Percentiles rank a stretch among this genome's conserved stretches.
phyloP scores from a whole-genome alignment of 2,329 filamentous ascomycete species.

The Cladosporium halotolerans region DNA sequence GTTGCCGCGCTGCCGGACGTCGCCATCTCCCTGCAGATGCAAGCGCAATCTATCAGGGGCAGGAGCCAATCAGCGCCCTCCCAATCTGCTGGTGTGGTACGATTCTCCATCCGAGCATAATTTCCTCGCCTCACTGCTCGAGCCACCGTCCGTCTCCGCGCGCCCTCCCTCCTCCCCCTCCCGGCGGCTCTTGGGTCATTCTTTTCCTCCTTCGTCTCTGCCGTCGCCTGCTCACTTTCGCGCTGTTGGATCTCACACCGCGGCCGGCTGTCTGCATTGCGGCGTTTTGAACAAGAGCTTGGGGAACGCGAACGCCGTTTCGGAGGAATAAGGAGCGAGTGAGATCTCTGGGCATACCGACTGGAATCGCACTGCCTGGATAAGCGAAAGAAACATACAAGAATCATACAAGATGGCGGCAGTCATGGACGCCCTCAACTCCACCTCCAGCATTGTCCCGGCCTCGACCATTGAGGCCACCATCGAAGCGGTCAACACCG shows the following conservation, averaged over 20 bases:
- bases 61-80: not conserved
- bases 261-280: too few species aligned
- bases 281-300: not conserved
- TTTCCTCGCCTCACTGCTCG: not conserved
- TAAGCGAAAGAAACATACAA: not conserved
- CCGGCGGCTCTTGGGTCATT: not conserved
- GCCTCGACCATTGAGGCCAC: constrained; percentile 50
- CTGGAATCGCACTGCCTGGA: not conserved
- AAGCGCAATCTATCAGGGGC: constrained; percentile 4
- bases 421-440: constrained; percentile 29
- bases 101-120: not conserved
- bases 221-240: not conserved
- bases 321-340: not conserved
- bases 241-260: too few species aligned
- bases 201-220: not conserved
- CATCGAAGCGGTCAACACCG: constrained; percentile 46
- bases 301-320: not conserved
- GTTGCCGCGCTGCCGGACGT: too few species aligned
- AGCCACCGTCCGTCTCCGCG: not conserved
- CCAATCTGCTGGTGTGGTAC: not conserved
- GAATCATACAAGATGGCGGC: constrained; percentile 22
- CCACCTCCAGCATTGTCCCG: constrained; percentile 22
- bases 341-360: not conserved
- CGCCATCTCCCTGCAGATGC: not conserved
- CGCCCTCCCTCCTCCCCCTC: not conserved